phyloP scores from a whole-genome alignment of 2,329 filamentous ascomycete species.

The Penicillium sp. region DNA sequence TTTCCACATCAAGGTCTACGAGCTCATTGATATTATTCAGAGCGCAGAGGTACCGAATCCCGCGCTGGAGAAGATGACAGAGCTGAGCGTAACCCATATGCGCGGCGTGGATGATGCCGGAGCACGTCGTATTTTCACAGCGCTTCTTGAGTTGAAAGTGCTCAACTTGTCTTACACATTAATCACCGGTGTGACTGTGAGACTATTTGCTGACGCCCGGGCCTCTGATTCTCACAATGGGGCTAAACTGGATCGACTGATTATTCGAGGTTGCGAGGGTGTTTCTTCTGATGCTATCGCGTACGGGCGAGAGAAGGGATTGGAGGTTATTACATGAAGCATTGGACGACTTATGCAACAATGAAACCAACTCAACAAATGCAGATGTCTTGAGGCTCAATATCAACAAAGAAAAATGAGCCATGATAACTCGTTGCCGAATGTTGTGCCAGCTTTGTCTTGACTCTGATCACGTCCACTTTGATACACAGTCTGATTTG shows the following conservation, averaged over 20 bases:
- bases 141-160: conserved; percentile 35
- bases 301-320: conserved; percentile 37
- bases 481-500: neutral
- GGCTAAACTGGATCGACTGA: conserved; percentile 31
- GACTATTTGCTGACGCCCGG: conserved; percentile 35
- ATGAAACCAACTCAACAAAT: too few relatives aligned
- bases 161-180: conserved; percentile 41
- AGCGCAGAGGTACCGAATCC: conserved; percentile 5
- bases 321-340: conserved; percentile 33
- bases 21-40: conserved; percentile 21
- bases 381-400: neutral
- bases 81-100: conserved; percentile 36
- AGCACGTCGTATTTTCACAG: conserved; percentile 23
- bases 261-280: conserved; percentile 34
- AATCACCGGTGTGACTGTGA: conserved; percentile 42
- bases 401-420: neutral
- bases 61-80: conserved; percentile 28
- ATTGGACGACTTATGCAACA: too few relatives aligned
- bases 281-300: conserved; percentile 41
- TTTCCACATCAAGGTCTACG: conserved; percentile 22
- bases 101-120: conserved; percentile 32
- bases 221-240: conserved; percentile 7
- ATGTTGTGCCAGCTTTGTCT: neutral
- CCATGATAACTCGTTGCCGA: neutral
- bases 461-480: neutral